Evolutionary conservation across 140 eudicot species (phyloP).

Genomic region (Ambrosia hybrid): DNA sequence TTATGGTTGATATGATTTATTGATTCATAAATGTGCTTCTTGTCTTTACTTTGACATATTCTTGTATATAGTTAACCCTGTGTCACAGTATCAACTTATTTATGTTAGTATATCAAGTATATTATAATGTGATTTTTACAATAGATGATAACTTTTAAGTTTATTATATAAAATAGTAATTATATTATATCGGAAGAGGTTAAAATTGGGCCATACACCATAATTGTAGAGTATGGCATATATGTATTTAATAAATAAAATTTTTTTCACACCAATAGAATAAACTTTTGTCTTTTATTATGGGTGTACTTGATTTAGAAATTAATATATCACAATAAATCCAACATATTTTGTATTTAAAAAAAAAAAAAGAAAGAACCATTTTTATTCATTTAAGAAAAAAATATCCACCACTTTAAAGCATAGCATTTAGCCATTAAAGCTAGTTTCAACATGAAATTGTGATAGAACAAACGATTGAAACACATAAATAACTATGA

Average conservation of each 20-base stretch:
- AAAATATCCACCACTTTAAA: background rate
- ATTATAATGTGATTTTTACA: background rate
- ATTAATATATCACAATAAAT: background rate
- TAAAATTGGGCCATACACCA: constrained; percentile 10
- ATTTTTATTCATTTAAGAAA: background rate
- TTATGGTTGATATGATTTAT: no score
- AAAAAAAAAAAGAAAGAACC: no score
- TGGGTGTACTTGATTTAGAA: background rate
- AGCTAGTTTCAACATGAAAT: background rate
- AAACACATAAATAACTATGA: background rate
- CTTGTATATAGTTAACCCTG: no score
- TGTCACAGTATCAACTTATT: constrained; percentile 2
- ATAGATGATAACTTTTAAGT: background rate
- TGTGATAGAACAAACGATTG: background rate
- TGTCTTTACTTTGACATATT: no score
- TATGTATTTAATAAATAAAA: background rate
- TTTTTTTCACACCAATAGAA: no score
- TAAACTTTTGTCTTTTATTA: background rate
- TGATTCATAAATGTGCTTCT: no score
- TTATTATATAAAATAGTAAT: no score
- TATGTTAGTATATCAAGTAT: background rate
- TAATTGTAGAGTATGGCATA: background rate
- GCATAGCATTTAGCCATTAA: background rate
- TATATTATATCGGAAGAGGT: background rate
- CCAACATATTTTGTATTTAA: no score